Evolutionary conservation across 106 monocot genomes (phyloP), one percentile per base, ranked within the genome.

Genomic region (Acorus calamus): DNA sequence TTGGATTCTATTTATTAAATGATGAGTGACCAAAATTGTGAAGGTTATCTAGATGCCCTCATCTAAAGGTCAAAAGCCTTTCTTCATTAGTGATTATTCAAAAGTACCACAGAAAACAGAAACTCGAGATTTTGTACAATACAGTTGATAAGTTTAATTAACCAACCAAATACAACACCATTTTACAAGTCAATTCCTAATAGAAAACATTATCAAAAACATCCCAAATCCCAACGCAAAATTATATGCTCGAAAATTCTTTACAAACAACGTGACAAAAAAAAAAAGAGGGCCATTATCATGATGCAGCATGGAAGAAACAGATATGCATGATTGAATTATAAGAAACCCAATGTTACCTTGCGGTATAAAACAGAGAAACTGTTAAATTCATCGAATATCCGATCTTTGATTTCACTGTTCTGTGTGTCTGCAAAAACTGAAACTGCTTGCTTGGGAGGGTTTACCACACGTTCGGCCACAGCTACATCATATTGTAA

Each of bases 321-420:
- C 0, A 47, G 6, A 41, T 62, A 11, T 59, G 47, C 45, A 54
- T 4, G 7, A 66, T 6, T 0, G 14, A 4, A 41, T 62, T 44
- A 57, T 41, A 66, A 11, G 10, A 11, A 44, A 53, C 5, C 41
- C 14, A 44, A 44, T 46, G 11, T 11, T 69, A 94, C 96, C 96
- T 98, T 88, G 49, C 88, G 91, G 57, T 98, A 98, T 55, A 92
- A 73, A 59, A 98, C 85, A 44, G 91, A 98, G 46, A 98, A 76
- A 45, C 83, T 85, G 68, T 92, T 98, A 68, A 98, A 98, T 72
- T 98, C 96, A 79, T 98, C 96, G 73, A 98, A 98, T 69, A 98
- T 88, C 13, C 91, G 84, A 73, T 98, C 96, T 77, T 98, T 98
- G 49, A 91, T 83, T 81, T 98, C 96, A 73, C 75, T 88, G 66